These are phyloP conservation scores for Rubia peregrina DNA, from an alignment of 305 asterid species.

Conservation along the genomic window DNA sequence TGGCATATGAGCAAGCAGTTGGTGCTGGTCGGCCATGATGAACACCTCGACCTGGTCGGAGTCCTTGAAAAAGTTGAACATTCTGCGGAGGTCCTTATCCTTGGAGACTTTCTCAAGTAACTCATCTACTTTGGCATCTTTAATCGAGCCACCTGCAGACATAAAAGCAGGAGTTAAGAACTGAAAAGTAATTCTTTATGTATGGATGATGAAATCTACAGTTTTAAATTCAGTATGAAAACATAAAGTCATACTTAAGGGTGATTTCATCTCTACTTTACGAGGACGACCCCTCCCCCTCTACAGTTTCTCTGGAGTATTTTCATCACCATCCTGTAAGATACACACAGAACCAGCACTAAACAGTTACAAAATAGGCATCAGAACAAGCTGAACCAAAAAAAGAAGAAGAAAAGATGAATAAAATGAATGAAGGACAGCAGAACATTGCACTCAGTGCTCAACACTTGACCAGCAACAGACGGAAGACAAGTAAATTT, in stretches of 20 bases:
- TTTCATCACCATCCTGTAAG: slow-evolving; percentile 23
- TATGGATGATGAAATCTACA: neutral
- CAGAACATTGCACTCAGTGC: neutral
- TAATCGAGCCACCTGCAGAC: slow-evolving; percentile 26
- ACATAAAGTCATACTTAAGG: slow-evolving; percentile 25
- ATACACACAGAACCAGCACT: slow-evolving; percentile 4
- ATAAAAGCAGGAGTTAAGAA: slow-evolving; percentile 3
- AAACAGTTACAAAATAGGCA: neutral
- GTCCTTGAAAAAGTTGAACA: slow-evolving; percentile 84
- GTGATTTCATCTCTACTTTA: slow-evolving; percentile 15
- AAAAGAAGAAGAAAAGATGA: neutral
- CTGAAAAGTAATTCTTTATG: no score
- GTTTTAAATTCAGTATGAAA: neutral
- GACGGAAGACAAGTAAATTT: neutral
- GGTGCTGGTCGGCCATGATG: slow-evolving; percentile 53
- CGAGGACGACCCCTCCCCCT: slow-evolving; percentile 58
- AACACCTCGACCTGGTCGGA: slow-evolving; percentile 92
- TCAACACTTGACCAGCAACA: neutral
- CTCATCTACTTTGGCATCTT: slow-evolving; percentile 21
- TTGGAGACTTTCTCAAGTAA: slow-evolving; percentile 44
- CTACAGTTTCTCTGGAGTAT: slow-evolving; percentile 22
- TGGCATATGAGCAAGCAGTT: slow-evolving; percentile 58
- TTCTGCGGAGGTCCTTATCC: slow-evolving; percentile 88
- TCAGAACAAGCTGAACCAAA: neutral
- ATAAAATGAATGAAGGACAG: neutral